These are phyloP conservation scores for Luzula sylvatica DNA, from an alignment of 176 grass and related monocot species.

Conservation along the genomic window DNA sequence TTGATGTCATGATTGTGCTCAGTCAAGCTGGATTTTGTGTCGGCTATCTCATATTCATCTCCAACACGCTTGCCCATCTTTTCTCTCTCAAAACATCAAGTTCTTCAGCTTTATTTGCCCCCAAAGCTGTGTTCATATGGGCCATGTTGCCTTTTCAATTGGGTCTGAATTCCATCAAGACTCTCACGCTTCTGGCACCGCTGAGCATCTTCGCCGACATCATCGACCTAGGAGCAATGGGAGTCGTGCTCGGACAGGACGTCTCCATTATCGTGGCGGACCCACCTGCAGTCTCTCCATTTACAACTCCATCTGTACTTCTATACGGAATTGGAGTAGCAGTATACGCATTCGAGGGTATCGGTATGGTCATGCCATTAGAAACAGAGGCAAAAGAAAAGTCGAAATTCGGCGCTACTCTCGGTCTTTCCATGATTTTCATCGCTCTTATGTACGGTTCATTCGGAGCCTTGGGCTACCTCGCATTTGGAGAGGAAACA, in stretches of 20 bases:
- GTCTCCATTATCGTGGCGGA: constrained; percentile 31
- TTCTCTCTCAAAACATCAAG: constrained; percentile 22
- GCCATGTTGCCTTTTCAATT: constrained; percentile 84
- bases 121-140: constrained; percentile 70
- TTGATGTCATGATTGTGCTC: constrained; percentile 93
- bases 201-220: constrained; percentile 92
- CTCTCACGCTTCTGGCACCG: constrained; percentile 86
- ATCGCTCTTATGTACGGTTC: constrained; percentile 75
- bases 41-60: constrained; percentile 90
- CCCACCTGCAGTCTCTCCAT: constrained; percentile 41
- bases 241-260: constrained; percentile 75
- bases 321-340: constrained; percentile 89
- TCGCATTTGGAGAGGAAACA: constrained; percentile 74
- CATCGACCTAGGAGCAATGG: constrained; percentile 91
- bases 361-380: constrained; percentile 85
- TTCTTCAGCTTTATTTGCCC: constrained; percentile 34
- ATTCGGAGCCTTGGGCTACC: constrained; percentile 87
- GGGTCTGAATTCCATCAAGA: constrained; percentile 85
- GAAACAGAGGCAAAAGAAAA: constrained; percentile 80
- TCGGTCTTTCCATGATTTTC: constrained; percentile 71
- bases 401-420: constrained; percentile 50
- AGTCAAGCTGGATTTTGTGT: constrained; percentile 88
- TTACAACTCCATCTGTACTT: constrained; percentile 41
- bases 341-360: constrained; percentile 89
- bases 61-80: constrained; percentile 64